phyloP scores from a whole-genome alignment of 345 rosid genomes.

The Sonneratia caseolaris region DNA sequence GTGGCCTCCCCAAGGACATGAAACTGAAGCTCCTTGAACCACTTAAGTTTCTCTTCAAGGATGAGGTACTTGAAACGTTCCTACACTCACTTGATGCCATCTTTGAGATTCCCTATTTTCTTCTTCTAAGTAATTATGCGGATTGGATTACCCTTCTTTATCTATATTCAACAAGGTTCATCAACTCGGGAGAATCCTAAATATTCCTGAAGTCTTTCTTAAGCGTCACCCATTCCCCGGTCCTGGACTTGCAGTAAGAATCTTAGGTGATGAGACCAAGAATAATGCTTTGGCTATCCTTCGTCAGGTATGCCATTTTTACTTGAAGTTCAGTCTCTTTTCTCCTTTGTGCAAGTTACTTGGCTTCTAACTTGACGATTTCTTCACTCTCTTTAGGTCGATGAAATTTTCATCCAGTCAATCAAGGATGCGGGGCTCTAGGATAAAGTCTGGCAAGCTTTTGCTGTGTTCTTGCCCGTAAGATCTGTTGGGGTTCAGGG shows the following conservation, averaged over 20 bases:
- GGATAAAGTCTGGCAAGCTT: slow-evolving; percentile 96
- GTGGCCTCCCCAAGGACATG: slow-evolving; percentile 99
- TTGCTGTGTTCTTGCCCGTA: slow-evolving; percentile 91
- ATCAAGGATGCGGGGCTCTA: slow-evolving; percentile 94
- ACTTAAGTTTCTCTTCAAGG: slow-evolving; percentile 86
- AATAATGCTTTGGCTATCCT: slow-evolving; percentile 82
- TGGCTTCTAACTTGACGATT: neutral
- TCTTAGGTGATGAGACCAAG: slow-evolving; percentile 87
- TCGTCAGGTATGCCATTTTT: slow-evolving; percentile 45
- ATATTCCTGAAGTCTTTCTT: slow-evolving; percentile 72
- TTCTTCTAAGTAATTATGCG: neutral
- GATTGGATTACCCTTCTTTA: neutral
- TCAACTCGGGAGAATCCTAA: slow-evolving; percentile 71
- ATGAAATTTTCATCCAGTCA: slow-evolving; percentile 93
- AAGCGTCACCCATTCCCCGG: slow-evolving; percentile 99
- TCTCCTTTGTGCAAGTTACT: neutral
- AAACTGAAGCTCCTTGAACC: slow-evolving; percentile 94
- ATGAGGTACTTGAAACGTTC: slow-evolving; percentile 50
- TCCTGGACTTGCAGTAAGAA: slow-evolving; percentile 96
- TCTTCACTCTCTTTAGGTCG: slow-evolving; percentile 40
- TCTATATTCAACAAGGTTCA: slow-evolving; percentile 50
- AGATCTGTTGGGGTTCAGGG: slow-evolving; percentile 98
- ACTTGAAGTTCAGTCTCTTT: neutral
- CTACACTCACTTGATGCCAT: neutral
- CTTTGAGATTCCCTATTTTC: neutral